These are phyloP conservation scores for Alternaria panax DNA, from an alignment of 2,329 filamentous ascomycete species.

Conservation along the genomic window DNA sequence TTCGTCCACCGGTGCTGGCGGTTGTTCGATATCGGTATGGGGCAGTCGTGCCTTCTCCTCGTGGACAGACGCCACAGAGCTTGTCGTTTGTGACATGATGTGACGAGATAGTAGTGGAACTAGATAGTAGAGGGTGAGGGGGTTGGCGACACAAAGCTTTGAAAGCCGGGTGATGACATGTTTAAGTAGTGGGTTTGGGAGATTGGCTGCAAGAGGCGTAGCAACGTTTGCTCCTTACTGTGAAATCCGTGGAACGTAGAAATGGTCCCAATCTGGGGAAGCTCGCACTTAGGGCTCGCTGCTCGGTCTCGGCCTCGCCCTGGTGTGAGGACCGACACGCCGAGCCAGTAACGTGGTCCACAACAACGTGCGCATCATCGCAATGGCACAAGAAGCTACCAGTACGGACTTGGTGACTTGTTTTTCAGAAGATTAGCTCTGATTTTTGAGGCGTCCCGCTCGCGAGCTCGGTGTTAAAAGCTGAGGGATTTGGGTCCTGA, in stretches of 20 bases:
- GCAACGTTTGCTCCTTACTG: background rate
- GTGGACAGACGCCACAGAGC: slow-evolving; percentile 23
- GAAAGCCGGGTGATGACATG: background rate
- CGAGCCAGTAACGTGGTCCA: background rate
- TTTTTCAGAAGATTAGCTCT: background rate
- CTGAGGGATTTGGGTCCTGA: background rate
- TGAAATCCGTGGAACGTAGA: background rate
- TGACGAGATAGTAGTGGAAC: background rate
- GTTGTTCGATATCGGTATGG: slow-evolving; percentile 25
- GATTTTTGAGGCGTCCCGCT: background rate
- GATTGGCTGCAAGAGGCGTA: background rate
- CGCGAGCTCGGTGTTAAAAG: background rate
- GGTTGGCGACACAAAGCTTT: background rate
- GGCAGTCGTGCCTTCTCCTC: slow-evolving; percentile 21
- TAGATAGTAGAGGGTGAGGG: background rate
- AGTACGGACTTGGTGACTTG: background rate
- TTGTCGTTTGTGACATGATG: slow-evolving; percentile 22
- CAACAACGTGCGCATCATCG: background rate
- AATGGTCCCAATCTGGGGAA: background rate
- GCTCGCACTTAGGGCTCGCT: background rate
- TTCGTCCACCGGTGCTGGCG: slow-evolving; percentile 15
- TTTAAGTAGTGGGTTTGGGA: background rate
- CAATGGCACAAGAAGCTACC: background rate
- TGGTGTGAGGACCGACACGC: slow-evolving; percentile 1
- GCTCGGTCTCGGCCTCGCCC: slow-evolving; percentile 6